A percentile compares a stretch with the other conserved stretches of the same genome.
Evolutionary conservation across 2,329 filamentous ascomycete species (phyloP).

Genomic region (Geosmithia putterillii): DNA sequence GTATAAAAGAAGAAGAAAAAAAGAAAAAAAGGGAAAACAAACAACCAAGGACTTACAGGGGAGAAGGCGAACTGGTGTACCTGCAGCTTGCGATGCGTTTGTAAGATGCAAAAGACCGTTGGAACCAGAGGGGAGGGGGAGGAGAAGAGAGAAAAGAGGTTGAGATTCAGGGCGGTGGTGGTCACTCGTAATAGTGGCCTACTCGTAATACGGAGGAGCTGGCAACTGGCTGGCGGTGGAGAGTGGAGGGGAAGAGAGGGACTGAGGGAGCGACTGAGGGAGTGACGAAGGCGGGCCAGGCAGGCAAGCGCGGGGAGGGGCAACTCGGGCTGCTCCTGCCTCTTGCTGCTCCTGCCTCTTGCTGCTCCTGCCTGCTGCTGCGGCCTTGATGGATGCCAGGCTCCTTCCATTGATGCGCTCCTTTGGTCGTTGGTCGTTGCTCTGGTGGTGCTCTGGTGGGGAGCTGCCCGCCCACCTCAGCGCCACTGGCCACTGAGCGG

Average conservation of each 20-base stretch:
- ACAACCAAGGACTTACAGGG: neutral
- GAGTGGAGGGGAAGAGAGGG: conserved; percentile 1
- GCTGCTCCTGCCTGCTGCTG: neutral
- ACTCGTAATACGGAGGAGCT: too few relatives aligned
- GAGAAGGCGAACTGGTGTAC: neutral
- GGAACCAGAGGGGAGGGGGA: too few relatives aligned
- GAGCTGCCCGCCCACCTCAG: too few relatives aligned
- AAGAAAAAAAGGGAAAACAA: neutral
- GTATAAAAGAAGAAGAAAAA: neutral
- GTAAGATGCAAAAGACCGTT: neutral
- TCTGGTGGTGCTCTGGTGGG: too few relatives aligned
- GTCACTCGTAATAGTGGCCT: too few relatives aligned
- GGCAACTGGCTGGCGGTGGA: neutral
- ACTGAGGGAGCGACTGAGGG: too few relatives aligned
- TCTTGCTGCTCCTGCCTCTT: neutral
- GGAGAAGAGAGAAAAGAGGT: neutral
- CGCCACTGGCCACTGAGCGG: neutral
- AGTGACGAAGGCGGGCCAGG: neutral
- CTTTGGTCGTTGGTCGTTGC: too few relatives aligned
- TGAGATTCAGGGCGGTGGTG: neutral
- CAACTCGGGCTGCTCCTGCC: neutral
- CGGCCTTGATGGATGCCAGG: neutral
- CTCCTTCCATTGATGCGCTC: too few relatives aligned
- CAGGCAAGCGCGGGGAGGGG: neutral
- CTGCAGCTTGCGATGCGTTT: neutral